Evolutionary conservation across 2,329 filamentous ascomycete species (phyloP).

Genomic region (Monosporascus sp.): DNA sequence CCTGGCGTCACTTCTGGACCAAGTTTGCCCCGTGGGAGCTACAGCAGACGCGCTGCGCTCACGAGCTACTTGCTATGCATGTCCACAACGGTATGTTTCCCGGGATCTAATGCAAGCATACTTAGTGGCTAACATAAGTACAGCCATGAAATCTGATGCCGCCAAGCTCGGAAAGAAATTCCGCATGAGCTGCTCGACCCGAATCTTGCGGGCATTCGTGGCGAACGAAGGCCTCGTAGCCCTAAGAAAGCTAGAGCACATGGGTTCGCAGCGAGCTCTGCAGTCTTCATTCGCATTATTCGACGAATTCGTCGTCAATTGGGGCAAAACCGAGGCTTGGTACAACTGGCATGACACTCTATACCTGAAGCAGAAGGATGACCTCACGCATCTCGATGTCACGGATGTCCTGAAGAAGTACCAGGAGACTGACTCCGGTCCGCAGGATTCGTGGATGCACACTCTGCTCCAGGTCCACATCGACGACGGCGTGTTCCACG

Average conservation of each 20-base stretch:
- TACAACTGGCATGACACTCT: not conserved
- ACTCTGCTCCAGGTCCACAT: not conserved
- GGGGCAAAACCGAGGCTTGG: not conserved
- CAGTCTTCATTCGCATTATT: not conserved
- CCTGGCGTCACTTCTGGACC: not conserved
- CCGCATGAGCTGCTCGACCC: not conserved
- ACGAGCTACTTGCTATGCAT: not conserved
- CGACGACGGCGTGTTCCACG: not conserved
- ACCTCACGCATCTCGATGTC: not conserved
- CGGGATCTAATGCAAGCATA: not conserved
- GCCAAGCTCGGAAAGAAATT: not conserved
- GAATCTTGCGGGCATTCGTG: not conserved
- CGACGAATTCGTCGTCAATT: not conserved
- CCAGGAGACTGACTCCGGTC: not conserved
- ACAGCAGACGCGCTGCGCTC: slow-evolving; percentile 5
- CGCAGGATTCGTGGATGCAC: slow-evolving; percentile 1
- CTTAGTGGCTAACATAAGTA: not conserved
- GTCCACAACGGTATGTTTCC: not conserved
- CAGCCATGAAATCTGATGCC: not conserved
- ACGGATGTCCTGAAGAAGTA: not conserved
- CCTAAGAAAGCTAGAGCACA: not conserved
- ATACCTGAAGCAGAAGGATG: not conserved
- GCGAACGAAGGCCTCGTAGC: not conserved
- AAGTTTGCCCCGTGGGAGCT: slow-evolving; percentile 5
- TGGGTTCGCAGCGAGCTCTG: not conserved